These are phyloP conservation scores for Globisporangium alternatum DNA, from an alignment of 352 stramenopile genomes.

Conservation along the genomic window DNA sequence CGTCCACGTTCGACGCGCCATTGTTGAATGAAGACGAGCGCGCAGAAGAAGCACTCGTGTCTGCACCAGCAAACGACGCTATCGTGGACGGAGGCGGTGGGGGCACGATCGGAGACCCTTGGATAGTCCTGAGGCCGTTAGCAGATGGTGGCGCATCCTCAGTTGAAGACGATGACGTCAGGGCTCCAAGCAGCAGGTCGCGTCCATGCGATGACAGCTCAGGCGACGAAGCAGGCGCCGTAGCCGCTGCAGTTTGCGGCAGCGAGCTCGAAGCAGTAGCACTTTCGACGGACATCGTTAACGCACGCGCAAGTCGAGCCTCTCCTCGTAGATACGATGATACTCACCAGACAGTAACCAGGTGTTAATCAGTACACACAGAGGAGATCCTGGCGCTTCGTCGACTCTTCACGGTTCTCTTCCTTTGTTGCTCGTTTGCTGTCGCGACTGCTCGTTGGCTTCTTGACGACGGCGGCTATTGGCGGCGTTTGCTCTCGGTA, in stretches of 20 bases:
- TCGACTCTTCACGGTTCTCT: constrained; percentile 14
- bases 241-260: neutral
- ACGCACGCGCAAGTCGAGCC: neutral
- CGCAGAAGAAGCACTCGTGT: constrained; percentile 11
- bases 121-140: neutral
- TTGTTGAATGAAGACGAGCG: constrained; percentile 20
- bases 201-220: constrained; percentile 37
- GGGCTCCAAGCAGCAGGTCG: constrained; percentile 40
- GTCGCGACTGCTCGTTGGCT: neutral
- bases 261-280: constrained; percentile 3
- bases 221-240: constrained; percentile 14
- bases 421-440: constrained; percentile 1
- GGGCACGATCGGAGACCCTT: constrained; percentile 2
- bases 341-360: neutral
- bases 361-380: neutral
- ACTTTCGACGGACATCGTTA: constrained; percentile 12
- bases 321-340: neutral
- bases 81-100: constrained; percentile 7
- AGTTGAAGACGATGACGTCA: constrained; percentile 18
- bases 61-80: constrained; percentile 7
- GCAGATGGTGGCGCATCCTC: constrained; percentile 1
- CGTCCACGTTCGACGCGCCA: constrained; percentile 7
- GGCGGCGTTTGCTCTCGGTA: neutral
- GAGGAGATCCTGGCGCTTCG: constrained; percentile 17
- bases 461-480: neutral